Conservation (phyloP, 345 rosid species). For the Gossypium australe region DNA sequence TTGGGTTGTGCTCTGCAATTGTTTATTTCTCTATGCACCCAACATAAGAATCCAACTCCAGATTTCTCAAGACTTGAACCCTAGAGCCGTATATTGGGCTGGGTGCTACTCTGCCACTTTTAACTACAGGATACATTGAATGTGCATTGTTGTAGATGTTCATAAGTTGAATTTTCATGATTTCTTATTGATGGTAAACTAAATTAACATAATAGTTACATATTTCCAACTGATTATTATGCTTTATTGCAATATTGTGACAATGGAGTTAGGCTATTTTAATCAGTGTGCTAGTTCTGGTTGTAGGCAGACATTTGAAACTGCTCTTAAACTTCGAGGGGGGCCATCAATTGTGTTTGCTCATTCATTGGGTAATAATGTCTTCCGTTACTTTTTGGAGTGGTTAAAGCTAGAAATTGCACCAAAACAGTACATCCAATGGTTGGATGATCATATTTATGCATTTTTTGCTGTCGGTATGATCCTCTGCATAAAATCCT, state of each 20-base stretch:
- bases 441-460: conserved; percentile 94
- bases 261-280: not conserved
- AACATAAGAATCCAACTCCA: not conserved
- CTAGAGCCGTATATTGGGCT: not conserved
- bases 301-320: conserved; percentile 88
- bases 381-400: conserved; percentile 93
- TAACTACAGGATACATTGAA: not conserved
- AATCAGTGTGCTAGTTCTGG: not conserved
- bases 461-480: conserved; percentile 96
- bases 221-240: conserved; percentile 1
- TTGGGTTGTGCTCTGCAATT: not conserved
- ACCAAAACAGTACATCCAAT: conserved; percentile 74
- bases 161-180: not conserved
- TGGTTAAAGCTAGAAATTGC: conserved; percentile 99
- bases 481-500: conserved; percentile 16
- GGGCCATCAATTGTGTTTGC: conserved; percentile 94
- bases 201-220: not conserved
- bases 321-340: conserved; percentile 84
- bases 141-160: not conserved
- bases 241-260: conserved; percentile 1
- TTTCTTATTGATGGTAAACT: not conserved
- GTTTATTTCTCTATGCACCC: not conserved
- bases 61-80: not conserved
- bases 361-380: conserved; percentile 95
- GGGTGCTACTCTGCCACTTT: not conserved